A percentile compares a stretch with the other conserved stretches of the same genome.
Conservation (phyloP, 306 rosid species). For the Casuarina cunninghamiana region DNA sequence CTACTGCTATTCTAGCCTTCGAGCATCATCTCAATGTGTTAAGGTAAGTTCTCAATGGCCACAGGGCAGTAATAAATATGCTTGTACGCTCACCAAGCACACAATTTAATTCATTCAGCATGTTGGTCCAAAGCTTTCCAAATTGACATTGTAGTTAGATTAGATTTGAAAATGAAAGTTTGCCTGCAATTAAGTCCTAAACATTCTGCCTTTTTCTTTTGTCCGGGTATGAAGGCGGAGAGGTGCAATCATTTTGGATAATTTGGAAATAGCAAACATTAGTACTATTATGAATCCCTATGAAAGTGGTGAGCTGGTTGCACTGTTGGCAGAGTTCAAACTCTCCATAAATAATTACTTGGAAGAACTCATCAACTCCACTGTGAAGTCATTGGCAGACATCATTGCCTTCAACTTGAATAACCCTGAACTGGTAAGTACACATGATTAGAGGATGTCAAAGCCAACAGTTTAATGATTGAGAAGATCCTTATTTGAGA, state of each 20-base stretch:
- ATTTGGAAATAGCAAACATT: conserved; percentile 53
- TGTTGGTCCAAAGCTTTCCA: too few relatives aligned
- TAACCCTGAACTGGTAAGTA: conserved; percentile 41
- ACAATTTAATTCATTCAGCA: too few relatives aligned
- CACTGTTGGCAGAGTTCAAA: conserved; percentile 49
- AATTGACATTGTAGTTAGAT: too few relatives aligned
- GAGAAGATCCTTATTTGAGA: neutral
- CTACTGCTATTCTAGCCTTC: conserved; percentile 37
- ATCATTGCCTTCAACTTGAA: conserved; percentile 43
- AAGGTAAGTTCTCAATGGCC: conserved; percentile 27
- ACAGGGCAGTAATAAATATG: too few relatives aligned
- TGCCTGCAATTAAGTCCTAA: too few relatives aligned
- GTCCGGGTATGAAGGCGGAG: conserved; percentile 37
- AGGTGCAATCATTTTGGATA: conserved; percentile 40
- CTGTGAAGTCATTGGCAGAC: conserved; percentile 34
- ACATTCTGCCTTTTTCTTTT: too few relatives aligned
- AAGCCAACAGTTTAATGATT: neutral
- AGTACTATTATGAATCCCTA: conserved; percentile 30
- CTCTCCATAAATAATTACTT: conserved; percentile 45
- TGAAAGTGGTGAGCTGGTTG: conserved; percentile 38
- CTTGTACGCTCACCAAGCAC: too few relatives aligned
- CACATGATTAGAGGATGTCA: neutral
- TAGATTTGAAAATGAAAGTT: too few relatives aligned
- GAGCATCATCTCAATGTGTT: conserved; percentile 42
- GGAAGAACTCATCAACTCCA: conserved; percentile 46